phyloP scores from a whole-genome alignment of 495 filamentous ascomycete species.

The Xylaria scruposa region DNA sequence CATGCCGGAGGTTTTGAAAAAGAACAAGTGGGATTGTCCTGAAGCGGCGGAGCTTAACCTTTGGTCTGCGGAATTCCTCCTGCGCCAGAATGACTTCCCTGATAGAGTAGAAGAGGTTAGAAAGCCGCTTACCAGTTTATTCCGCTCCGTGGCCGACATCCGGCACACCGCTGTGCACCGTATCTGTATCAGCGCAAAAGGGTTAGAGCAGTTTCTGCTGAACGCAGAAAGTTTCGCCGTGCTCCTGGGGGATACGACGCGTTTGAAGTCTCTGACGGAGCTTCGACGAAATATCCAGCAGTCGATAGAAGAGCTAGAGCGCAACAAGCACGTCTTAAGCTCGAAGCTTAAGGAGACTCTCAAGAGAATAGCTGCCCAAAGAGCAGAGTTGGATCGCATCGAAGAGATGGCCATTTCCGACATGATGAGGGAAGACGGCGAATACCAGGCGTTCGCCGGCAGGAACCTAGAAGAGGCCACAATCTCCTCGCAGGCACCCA shows the following conservation, averaged over 20 bases:
- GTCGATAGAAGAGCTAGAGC: slow-evolving; percentile 19
- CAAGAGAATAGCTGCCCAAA: slow-evolving; percentile 19
- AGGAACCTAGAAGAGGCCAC: slow-evolving; percentile 19
- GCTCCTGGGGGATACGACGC: slow-evolving; percentile 11
- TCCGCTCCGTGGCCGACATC: slow-evolving; percentile 14
- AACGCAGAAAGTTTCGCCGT: slow-evolving; percentile 13
- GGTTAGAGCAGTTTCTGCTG: slow-evolving; percentile 16
- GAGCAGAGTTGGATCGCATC: slow-evolving; percentile 19
- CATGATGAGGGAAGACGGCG: slow-evolving; percentile 17
- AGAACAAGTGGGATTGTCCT: slow-evolving; percentile 18
- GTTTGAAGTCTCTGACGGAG: slow-evolving; percentile 2
- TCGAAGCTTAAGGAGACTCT: slow-evolving; percentile 20
- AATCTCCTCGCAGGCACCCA: background rate
- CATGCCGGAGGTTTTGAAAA: slow-evolving; percentile 13
- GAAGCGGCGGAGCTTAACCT: slow-evolving; percentile 23
- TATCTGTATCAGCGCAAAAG: slow-evolving; percentile 13
- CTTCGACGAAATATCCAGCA: slow-evolving; percentile 17
- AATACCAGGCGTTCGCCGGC: slow-evolving; percentile 17
- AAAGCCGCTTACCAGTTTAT: background rate
- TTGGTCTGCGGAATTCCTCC: slow-evolving; percentile 3
- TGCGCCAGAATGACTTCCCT: slow-evolving; percentile 1
- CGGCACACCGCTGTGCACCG: slow-evolving; percentile 20
- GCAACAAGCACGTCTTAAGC: slow-evolving; percentile 22
- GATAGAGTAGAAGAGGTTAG: background rate
- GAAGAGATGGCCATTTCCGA: slow-evolving; percentile 18